Percentiles rank a stretch among this genome's conserved stretches.
These are phyloP conservation scores for Glonium stellatum DNA, from an alignment of 495 filamentous ascomycete species.

Conservation along the genomic window DNA sequence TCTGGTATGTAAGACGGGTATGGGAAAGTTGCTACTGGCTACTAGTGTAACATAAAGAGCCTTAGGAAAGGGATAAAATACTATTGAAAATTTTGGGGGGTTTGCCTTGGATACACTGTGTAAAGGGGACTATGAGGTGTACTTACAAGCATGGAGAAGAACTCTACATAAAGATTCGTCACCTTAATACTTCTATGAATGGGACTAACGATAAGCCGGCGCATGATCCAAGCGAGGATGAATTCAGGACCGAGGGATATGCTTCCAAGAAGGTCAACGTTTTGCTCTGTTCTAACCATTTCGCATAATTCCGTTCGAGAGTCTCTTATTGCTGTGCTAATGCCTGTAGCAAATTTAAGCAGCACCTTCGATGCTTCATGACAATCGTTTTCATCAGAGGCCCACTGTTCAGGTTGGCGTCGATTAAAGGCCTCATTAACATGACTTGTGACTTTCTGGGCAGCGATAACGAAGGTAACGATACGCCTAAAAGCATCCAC, in stretches of 20 bases:
- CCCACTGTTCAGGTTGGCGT: background rate
- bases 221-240: background rate
- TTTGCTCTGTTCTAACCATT: background rate
- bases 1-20: background rate
- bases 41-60: background rate
- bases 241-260: background rate
- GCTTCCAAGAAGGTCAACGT: background rate
- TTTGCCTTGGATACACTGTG: background rate
- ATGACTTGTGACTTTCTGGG: background rate
- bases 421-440: background rate
- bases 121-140: background rate
- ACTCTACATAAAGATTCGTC: background rate
- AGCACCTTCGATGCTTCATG: background rate
- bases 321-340: background rate
- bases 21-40: background rate
- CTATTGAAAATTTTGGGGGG: too few relatives aligned
- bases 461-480: background rate
- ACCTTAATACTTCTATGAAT: background rate
- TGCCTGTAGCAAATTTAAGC: background rate
- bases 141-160: background rate
- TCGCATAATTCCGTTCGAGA: background rate
- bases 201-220: background rate
- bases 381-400: background rate
- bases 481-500: background rate
- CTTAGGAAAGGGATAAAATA: too few relatives aligned